Percentiles rank a stretch among this genome's conserved stretches.
Evolutionary conservation across 495 filamentous ascomycete genomes (phyloP).

Genomic region (Podospora appendiculata): DNA sequence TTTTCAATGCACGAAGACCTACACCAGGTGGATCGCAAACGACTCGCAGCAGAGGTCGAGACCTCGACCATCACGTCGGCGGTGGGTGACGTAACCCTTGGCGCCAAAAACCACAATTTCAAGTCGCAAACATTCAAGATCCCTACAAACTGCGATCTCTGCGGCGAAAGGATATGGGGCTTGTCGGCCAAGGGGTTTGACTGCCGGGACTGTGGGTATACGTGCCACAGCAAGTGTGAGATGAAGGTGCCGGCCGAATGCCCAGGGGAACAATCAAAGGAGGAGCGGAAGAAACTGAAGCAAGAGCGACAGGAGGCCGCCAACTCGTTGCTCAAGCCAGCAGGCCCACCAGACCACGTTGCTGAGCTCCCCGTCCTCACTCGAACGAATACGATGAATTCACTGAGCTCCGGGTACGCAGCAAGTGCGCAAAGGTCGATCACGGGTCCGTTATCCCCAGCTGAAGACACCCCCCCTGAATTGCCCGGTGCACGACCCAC

Average conservation of each 20-base stretch:
- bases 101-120: constrained; percentile 92
- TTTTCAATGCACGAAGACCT: constrained; percentile 76
- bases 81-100: constrained; percentile 85
- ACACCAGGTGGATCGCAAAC: constrained; percentile 79
- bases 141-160: constrained; percentile 95
- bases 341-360: constrained; percentile 29
- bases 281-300: constrained; percentile 90
- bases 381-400: constrained; percentile 88
- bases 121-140: constrained; percentile 97
- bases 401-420: constrained; percentile 81
- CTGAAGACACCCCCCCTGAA: constrained; percentile 30
- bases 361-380: constrained; percentile 52
- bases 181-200: constrained; percentile 91
- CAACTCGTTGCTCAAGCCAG: constrained; percentile 45
- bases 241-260: constrained; percentile 97
- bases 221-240: constrained; percentile 97
- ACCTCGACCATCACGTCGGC: constrained; percentile 76
- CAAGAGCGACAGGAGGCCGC: constrained; percentile 70
- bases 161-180: constrained; percentile 94
- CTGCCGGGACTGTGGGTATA: constrained; percentile 93
- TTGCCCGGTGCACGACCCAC: constrained; percentile 20
- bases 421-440: constrained; percentile 70
- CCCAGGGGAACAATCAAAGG: constrained; percentile 86
- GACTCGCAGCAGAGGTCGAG: constrained; percentile 84
- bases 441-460: constrained; percentile 47